These are phyloP conservation scores for Aureobasidium sp. DNA, from an alignment of 2,329 filamentous ascomycete species.

Conservation along the genomic window DNA sequence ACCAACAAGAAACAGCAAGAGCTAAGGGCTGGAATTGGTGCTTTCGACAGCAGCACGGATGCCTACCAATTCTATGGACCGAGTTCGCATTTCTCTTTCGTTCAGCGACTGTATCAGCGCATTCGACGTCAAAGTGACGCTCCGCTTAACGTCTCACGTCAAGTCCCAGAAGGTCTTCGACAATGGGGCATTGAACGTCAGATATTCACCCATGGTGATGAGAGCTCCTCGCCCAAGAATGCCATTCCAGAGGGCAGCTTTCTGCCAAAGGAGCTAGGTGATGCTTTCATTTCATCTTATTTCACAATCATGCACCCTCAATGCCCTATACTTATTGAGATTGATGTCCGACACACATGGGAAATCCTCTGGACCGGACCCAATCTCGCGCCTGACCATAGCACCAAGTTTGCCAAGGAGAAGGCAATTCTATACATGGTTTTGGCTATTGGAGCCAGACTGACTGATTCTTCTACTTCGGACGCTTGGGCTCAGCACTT, in stretches of 20 bases:
- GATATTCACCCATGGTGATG: constrained; percentile 7
- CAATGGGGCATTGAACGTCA: constrained; percentile 10
- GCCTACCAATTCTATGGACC: constrained; percentile 11
- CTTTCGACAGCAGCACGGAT: constrained; percentile 1
- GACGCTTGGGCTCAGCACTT: constrained; percentile 6
- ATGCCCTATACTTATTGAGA: neutral
- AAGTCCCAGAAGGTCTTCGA: constrained; percentile 1
- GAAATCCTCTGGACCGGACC: neutral
- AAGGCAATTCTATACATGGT: constrained; percentile 10
- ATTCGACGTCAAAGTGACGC: neutral
- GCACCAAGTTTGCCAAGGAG: neutral
- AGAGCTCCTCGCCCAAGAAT: neutral
- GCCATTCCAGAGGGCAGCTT: neutral
- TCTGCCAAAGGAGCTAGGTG: constrained; percentile 6
- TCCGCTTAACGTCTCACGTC: neutral
- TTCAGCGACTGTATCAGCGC: constrained; percentile 7
- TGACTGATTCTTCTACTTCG: neutral
- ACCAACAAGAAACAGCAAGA: constrained; percentile 10
- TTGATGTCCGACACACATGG: neutral
- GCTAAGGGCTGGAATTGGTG: constrained; percentile 5
- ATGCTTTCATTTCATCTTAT: constrained; percentile 5
- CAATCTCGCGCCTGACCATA: neutral
- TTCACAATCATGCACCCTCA: constrained; percentile 11
- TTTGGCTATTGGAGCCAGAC: constrained; percentile 3
- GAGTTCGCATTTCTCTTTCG: constrained; percentile 4